Evolutionary conservation across 345 rosid genomes (phyloP), one percentile per base, ranked within the genome.

Genomic region (Abelmoschus esculentus): DNA sequence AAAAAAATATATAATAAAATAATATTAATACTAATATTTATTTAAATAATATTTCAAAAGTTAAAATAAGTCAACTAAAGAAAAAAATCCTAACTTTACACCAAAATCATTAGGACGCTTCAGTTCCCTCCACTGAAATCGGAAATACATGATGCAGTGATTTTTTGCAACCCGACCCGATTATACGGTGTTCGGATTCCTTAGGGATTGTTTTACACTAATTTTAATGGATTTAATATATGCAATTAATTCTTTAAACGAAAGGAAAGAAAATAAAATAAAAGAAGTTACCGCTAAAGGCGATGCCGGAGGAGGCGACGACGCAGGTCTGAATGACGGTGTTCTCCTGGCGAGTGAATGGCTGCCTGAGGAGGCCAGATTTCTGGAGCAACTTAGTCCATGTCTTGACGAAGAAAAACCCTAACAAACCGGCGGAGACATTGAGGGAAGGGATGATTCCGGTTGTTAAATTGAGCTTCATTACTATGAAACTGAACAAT

Each of bases 311-410:
- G 79, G 92, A 80, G 66, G 97, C 96, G 2, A 91, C 92, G 15
- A 91, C 91, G 55, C 97, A 91, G 44, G 97, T 89, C 77, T 91
- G 97, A 31, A 91, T 85, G 11, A 89, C 95, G 0, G 95, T 87
- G 71, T 89, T 89, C 73, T 89, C 97, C 56, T 91, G 96, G 31
- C 96, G 58, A 5, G 96, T 91, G 46, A 91, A 91, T 1, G 97
- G 87, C 6, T 82, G 88, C 26, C 60, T 82, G 2, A 85, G 69
- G 13, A 79, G 6, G 0, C 90, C 84, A 4, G 82, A 73, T 50
- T 74, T 82, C 4, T 76, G 66, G 0, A 87, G 75, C 36, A 89
- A 8, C 61, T 79, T 81, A 0, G 93, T 86, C 97, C 96, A 89
- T 0, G 83, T 80, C 73, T 83, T 89, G 31, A 91, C 77, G 65